These are phyloP conservation scores for Acanthamoeba royreba DNA, from an alignment of 208 protist species.

Conservation along the genomic window DNA sequence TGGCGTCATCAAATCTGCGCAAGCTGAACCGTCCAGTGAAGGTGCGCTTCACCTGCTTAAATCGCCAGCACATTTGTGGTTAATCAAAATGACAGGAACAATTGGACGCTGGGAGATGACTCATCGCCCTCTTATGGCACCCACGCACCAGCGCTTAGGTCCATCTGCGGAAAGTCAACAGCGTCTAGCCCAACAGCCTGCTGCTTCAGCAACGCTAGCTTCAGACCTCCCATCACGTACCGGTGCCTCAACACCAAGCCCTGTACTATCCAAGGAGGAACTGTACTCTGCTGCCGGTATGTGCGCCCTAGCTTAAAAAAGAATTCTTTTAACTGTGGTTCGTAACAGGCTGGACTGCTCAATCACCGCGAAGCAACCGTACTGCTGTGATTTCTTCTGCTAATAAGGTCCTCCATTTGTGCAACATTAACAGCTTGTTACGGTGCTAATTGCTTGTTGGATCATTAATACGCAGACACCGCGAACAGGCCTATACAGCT, in stretches of 20 bases:
- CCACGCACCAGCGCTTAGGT: neutral
- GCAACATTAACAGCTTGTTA: neutral
- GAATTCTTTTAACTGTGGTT: neutral
- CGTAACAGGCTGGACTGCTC: neutral
- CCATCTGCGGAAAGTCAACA: neutral
- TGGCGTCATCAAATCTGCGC: neutral
- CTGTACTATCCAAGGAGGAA: neutral
- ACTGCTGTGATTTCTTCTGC: neutral
- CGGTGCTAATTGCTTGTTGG: neutral
- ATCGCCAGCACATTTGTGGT: too few relatives aligned
- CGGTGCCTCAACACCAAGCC: neutral
- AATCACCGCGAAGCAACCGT: neutral
- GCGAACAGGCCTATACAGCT: neutral
- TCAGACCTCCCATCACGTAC: neutral
- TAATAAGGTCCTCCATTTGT: neutral
- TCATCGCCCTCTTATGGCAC: neutral
- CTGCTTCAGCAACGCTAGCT: neutral
- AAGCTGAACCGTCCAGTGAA: neutral
- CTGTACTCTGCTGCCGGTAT: conserved; percentile 3
- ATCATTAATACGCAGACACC: neutral
- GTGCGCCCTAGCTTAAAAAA: neutral
- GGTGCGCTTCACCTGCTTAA: neutral
- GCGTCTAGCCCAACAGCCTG: neutral
- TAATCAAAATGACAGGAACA: too few relatives aligned
- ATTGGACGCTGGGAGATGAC: neutral